Evolutionary conservation across 2,329 filamentous ascomycete species (phyloP).

Genomic region (Penicillium sp.): DNA sequence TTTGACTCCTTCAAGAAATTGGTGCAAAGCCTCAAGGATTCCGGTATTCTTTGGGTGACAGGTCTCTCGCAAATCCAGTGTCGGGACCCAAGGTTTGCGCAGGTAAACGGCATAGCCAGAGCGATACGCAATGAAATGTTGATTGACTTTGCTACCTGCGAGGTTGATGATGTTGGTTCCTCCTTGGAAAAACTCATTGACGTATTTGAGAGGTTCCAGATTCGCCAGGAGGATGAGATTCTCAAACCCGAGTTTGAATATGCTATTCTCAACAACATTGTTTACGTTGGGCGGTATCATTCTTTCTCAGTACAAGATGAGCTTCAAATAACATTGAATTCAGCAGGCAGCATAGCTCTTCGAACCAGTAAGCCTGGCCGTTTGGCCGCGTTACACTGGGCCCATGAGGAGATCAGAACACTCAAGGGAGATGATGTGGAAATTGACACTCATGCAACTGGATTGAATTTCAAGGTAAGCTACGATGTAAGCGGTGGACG

Average conservation of each 20-base stretch:
- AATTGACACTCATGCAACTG: slow-evolving; percentile 21
- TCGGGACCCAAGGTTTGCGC: slow-evolving; percentile 30
- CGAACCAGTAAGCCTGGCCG: slow-evolving; percentile 21
- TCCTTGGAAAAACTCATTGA: slow-evolving; percentile 12
- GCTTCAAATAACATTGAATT: background rate
- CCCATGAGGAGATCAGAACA: background rate
- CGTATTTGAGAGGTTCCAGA: slow-evolving; percentile 14
- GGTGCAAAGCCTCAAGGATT: background rate
- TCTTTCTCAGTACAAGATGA: slow-evolving; percentile 5
- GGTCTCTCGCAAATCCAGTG: slow-evolving; percentile 21
- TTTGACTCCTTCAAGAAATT: slow-evolving; percentile 8
- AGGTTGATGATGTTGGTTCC: slow-evolving; percentile 13
- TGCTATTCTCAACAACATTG: slow-evolving; percentile 8
- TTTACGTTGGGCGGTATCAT: slow-evolving; percentile 15
- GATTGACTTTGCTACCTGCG: slow-evolving; percentile 28
- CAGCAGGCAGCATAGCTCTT: slow-evolving; percentile 5
- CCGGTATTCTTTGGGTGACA: slow-evolving; percentile 34
- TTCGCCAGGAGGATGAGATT: slow-evolving; percentile 2
- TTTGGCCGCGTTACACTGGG: slow-evolving; percentile 25
- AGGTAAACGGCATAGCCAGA: slow-evolving; percentile 30
- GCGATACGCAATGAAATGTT: slow-evolving; percentile 30
- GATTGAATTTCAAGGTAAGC: slow-evolving; percentile 29
- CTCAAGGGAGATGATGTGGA: slow-evolving; percentile 24
- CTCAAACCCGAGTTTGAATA: slow-evolving; percentile 24
- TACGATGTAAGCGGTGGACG: too few relatives aligned